Percentiles rank a stretch among this genome's conserved stretches.
These are phyloP conservation scores for Candida sithepensis DNA, from an alignment of 805 yeast species.

Conservation along the genomic window DNA sequence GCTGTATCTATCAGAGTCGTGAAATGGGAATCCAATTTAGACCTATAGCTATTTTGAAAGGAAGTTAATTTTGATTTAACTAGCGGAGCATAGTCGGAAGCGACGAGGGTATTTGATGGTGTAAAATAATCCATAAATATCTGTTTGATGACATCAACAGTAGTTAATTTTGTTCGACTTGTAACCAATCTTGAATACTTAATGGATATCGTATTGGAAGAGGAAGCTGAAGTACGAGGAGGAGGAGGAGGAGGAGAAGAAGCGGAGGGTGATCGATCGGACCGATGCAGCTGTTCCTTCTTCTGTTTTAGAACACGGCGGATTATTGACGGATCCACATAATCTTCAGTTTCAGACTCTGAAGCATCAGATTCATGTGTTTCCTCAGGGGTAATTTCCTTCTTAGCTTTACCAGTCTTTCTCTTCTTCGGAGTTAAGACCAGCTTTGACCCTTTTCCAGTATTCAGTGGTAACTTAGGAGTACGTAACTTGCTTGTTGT, in stretches of 20 bases:
- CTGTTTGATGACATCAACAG: slow-evolving; percentile 33
- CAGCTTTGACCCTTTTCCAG: not conserved
- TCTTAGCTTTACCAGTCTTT: not conserved
- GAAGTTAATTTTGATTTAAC: not conserved
- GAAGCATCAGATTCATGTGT: not conserved
- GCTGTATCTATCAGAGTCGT: slow-evolving; percentile 32
- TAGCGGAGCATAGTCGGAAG: not conserved
- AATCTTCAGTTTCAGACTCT: not conserved
- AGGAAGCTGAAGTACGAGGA: not conserved
- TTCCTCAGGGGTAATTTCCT: not conserved
- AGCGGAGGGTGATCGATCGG: too few relatives aligned
- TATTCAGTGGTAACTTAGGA: not conserved
- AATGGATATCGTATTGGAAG: slow-evolving; percentile 14
- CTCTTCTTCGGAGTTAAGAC: not conserved
- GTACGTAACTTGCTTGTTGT: too few relatives aligned
- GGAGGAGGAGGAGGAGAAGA: not conserved
- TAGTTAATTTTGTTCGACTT: slow-evolving; percentile 26
- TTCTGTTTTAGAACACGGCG: not conserved
- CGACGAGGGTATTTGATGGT: not conserved
- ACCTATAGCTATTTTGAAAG: slow-evolving; percentile 21
- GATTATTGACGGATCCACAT: not conserved
- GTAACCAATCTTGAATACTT: slow-evolving; percentile 26
- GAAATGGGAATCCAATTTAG: slow-evolving; percentile 27
- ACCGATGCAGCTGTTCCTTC: not conserved
- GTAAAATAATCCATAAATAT: slow-evolving; percentile 27